Percentiles rank a stretch among this genome's conserved stretches.
These are phyloP conservation scores for Marasmius sp. DNA, from an alignment of 1,284 basidiomycete species.

Conservation along the genomic window DNA sequence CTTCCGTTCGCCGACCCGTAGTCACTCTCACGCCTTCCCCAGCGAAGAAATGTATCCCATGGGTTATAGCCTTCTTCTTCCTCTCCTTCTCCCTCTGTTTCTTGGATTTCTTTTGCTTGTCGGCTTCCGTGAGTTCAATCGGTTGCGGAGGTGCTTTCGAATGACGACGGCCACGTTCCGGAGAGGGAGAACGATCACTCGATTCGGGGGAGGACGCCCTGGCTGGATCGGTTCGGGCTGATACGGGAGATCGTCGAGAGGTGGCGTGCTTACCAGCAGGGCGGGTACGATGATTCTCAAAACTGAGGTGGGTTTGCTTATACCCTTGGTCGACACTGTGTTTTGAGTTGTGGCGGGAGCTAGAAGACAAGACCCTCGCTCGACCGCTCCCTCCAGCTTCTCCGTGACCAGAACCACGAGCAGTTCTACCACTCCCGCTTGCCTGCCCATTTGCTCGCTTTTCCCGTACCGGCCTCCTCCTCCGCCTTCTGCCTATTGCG, in stretches of 20 bases:
- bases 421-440: constrained; percentile 13
- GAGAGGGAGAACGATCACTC: not conserved
- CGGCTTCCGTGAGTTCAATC: not conserved
- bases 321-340: not conserved
- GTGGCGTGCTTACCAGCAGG: not conserved
- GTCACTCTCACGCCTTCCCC: not conserved
- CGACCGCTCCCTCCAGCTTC: not conserved
- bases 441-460: constrained; percentile 11
- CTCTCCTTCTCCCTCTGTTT: constrained; percentile 1
- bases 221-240: not conserved
- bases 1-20: not conserved
- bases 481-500: constrained; percentile 19
- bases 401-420: constrained; percentile 8
- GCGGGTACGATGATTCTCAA: not conserved
- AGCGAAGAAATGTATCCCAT: constrained; percentile 7
- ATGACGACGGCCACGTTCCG: not conserved
- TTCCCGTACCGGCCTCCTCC: constrained; percentile 10
- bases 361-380: not conserved
- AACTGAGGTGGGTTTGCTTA: not conserved
- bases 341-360: too few relatives aligned
- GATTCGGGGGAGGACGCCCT: not conserved
- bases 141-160: not conserved
- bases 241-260: not conserved
- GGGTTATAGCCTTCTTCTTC: constrained; percentile 1
- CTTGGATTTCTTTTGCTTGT: constrained; percentile 5